These are phyloP conservation scores for Pythium biforme DNA, from an alignment of 352 stramenopile species.

Conservation along the genomic window DNA sequence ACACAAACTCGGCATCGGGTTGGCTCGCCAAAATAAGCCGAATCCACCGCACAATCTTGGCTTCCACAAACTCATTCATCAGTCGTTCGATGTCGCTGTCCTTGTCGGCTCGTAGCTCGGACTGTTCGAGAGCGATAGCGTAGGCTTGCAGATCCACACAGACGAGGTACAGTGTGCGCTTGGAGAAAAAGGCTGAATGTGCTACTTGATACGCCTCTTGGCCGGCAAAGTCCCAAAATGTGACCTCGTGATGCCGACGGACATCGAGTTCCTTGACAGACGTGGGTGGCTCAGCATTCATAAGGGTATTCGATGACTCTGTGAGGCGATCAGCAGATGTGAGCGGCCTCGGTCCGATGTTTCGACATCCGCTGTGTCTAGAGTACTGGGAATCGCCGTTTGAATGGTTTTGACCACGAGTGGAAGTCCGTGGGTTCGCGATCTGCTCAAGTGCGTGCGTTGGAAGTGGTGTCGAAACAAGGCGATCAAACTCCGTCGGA, in stretches of 20 bases:
- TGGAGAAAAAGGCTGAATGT: not conserved
- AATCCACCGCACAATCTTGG: not conserved
- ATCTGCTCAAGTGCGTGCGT: too few species aligned
- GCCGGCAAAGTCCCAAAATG: conserved; percentile 1
- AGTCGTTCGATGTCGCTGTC: not conserved
- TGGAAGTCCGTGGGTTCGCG: too few species aligned
- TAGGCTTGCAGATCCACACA: conserved; percentile 4
- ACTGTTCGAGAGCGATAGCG: not conserved
- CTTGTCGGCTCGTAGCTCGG: not conserved
- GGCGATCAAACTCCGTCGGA: too few species aligned
- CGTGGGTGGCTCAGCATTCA: not conserved
- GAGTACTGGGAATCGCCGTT: too few species aligned
- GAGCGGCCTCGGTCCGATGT: too few species aligned
- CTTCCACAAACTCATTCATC: conserved; percentile 4
- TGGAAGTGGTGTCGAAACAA: too few species aligned
- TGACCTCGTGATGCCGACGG: not conserved
- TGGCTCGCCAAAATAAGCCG: not conserved
- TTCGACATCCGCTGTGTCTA: too few species aligned
- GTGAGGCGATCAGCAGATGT: too few species aligned
- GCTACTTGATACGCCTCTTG: not conserved
- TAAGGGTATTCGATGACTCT: not conserved
- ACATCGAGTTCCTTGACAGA: not conserved
- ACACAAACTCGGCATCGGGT: conserved; percentile 14
- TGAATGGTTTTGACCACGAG: too few species aligned
- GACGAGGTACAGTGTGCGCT: not conserved